Evolutionary conservation across 352 stramenopile genomes (phyloP).

Genomic region (Phytopythium montanum): DNA sequence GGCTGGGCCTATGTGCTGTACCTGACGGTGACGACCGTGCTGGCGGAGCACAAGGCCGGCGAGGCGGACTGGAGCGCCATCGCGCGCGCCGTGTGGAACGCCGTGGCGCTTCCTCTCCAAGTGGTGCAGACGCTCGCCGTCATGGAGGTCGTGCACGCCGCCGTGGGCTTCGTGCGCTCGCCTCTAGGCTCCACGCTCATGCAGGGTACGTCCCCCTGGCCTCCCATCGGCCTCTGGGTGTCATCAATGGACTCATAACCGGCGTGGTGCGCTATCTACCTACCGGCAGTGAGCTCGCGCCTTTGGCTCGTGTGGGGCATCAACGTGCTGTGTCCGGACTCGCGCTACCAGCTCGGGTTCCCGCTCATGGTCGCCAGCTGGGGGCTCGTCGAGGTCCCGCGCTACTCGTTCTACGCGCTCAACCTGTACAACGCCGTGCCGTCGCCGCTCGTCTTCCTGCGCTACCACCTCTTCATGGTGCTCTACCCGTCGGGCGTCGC

Average conservation of each 20-base stretch:
- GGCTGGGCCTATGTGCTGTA: slow-evolving; percentile 77
- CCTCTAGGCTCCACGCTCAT: slow-evolving; percentile 92
- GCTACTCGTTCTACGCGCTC: slow-evolving; percentile 97
- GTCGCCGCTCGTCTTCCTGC: slow-evolving; percentile 96
- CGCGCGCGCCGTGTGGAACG: slow-evolving; percentile 46
- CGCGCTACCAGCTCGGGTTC: slow-evolving; percentile 81
- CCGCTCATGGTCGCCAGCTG: slow-evolving; percentile 87
- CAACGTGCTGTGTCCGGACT: slow-evolving; percentile 80
- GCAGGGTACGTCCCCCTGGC: slow-evolving; percentile 48
- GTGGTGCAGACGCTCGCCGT: slow-evolving; percentile 93
- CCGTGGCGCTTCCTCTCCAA: slow-evolving; percentile 58
- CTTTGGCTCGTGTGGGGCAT: slow-evolving; percentile 94
- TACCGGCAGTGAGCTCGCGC: slow-evolving; percentile 75
- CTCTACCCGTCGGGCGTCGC: slow-evolving; percentile 97
- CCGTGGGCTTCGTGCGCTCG: slow-evolving; percentile 94
- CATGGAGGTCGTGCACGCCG: slow-evolving; percentile 96
- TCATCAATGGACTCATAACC: background rate
- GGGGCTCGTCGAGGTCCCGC: slow-evolving; percentile 90
- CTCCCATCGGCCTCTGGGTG: too few species aligned
- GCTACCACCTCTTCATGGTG: slow-evolving; percentile 98
- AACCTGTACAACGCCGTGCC: slow-evolving; percentile 93
- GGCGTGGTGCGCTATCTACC: background rate
- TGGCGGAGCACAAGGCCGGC: slow-evolving; percentile 31
- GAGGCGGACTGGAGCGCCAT: slow-evolving; percentile 46
- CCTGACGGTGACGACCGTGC: slow-evolving; percentile 51